Percentiles rank a stretch among this genome's conserved stretches.
phyloP scores from a whole-genome alignment of 2,329 filamentous ascomycete species.

The Sporothrix schenckii region DNA sequence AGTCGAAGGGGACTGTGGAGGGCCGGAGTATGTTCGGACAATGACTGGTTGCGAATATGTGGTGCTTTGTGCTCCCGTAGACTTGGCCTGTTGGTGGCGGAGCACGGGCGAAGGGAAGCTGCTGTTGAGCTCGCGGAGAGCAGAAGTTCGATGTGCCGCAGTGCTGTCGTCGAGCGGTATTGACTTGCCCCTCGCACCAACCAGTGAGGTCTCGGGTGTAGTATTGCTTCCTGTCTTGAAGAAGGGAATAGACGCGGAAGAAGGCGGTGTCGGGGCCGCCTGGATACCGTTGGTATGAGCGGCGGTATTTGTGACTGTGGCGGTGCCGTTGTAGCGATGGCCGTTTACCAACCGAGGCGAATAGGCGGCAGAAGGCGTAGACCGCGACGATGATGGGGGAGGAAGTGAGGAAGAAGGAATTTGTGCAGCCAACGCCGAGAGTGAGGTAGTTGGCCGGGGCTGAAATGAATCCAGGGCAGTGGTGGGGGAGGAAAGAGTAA shows the following conservation, averaged over 20 bases:
- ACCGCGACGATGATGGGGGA: background rate
- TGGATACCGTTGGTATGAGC: background rate
- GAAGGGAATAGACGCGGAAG: constrained; percentile 54
- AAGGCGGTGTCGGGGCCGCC: background rate
- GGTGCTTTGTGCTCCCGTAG: constrained; percentile 58
- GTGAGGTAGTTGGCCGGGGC: background rate
- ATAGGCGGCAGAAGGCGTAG: background rate
- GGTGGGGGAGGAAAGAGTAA: background rate
- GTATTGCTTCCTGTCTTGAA: constrained; percentile 50
- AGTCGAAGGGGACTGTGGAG: constrained; percentile 39
- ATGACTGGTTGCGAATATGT: constrained; percentile 68
- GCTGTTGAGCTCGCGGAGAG: constrained; percentile 62
- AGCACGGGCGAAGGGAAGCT: constrained; percentile 54
- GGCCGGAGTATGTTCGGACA: constrained; percentile 64
- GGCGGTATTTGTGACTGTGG: background rate
- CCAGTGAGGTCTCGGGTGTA: constrained; percentile 52
- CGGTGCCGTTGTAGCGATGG: background rate
- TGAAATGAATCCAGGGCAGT: background rate
- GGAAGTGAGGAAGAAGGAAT: background rate
- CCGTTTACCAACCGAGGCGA: background rate
- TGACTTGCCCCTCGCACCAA: constrained; percentile 58
- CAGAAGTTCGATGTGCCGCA: constrained; percentile 60
- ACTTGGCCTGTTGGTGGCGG: constrained; percentile 60
- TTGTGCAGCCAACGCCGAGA: constrained; percentile 6
- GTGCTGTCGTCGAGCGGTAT: constrained; percentile 61